Base-by-base conservation (phyloP, 2,329 filamentous ascomycete genomes). In the Sporothrix euskadiensis region DNA sequence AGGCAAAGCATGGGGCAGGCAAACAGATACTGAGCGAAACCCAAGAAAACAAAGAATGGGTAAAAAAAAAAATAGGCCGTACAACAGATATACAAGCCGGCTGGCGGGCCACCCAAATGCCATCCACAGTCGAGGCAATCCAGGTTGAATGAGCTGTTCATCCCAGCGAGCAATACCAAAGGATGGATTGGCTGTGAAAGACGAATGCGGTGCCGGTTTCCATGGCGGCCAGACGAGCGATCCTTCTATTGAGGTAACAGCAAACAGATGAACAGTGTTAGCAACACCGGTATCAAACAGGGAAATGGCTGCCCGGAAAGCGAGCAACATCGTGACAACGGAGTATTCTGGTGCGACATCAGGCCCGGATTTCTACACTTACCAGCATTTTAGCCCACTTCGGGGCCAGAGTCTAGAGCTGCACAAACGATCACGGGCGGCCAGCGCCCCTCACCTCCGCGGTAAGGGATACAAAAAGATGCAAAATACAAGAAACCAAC, bases 131-230 rank as follows among this genome's bases (percentile, higher is more conserved):
- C 52, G 30, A 56, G 35, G 12, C 47, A 70, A 70, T 57, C 52
- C 49, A 12, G 68, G 35, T 69, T 70, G 61, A 35, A 69, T 70
- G 30, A 70, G 61, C 52, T 70, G 68, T 41, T 44, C 49, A n/a
- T 70, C 52, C 68, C 68, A n/a, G 66, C 12, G 22, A 57, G 41
- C 49, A 44, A 70, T 8, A 70, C 35, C 52, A 70, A 30, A 7
- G 61, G 61, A 9, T 44, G 35, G 2, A 12, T 9, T 22, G 12
- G 3, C 5, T 16, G 30, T 39, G 44, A 30, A 16, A 10, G 22
- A 12, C 12, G 6, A 16, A 19, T 9, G 12, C 22, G 12, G 57
- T 32, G 61, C 61, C 22, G 61, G 39, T 47, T 19, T 66, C 59
- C 39, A 47, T 47, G 39, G 61, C 39, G 8, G 41, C n/a, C 22